phyloP scores from a whole-genome alignment of 2,329 filamentous ascomycete genomes.

The Fusarium guadeloupense region DNA sequence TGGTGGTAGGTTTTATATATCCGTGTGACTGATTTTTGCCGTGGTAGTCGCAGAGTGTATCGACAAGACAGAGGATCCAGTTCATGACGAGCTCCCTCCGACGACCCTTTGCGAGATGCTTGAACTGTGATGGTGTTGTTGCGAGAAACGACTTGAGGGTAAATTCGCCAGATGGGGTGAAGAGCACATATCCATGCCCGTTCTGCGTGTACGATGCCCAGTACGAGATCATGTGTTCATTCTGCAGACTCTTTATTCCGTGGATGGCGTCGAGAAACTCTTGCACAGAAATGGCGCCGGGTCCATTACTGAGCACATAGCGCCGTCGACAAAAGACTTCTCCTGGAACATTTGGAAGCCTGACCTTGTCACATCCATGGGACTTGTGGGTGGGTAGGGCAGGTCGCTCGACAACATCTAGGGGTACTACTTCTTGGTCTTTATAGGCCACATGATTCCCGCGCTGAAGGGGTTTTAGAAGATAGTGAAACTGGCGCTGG shows the following conservation, averaged over 20 bases:
- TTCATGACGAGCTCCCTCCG: constrained; percentile 70
- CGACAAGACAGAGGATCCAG: constrained; percentile 78
- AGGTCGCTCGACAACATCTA: constrained; percentile 72
- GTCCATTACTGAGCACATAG: constrained; percentile 58
- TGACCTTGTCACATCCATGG: constrained; percentile 64
- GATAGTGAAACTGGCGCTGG: constrained; percentile 74
- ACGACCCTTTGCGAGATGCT: constrained; percentile 67
- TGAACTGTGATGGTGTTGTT: constrained; percentile 68
- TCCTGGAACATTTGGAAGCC: constrained; percentile 69
- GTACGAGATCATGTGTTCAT: constrained; percentile 75
- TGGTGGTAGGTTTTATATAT: constrained; percentile 75
- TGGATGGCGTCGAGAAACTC: constrained; percentile 71
- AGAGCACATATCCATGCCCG: constrained; percentile 70
- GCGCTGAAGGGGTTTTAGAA: constrained; percentile 70
- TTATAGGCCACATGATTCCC: constrained; percentile 71
- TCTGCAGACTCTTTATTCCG: constrained; percentile 65
- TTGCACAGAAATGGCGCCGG: constrained; percentile 57
- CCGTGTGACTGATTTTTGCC: constrained; percentile 70
- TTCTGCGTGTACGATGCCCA: constrained; percentile 76
- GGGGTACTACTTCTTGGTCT: constrained; percentile 73
- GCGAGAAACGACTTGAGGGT: constrained; percentile 74
- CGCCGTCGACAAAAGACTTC: constrained; percentile 66
- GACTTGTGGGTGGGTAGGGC: constrained; percentile 51
- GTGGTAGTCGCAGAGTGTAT: constrained; percentile 75
- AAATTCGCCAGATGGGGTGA: constrained; percentile 72